Conservation (phyloP, 2,329 filamentous ascomycete species). For the Xylaria sp. region DNA sequence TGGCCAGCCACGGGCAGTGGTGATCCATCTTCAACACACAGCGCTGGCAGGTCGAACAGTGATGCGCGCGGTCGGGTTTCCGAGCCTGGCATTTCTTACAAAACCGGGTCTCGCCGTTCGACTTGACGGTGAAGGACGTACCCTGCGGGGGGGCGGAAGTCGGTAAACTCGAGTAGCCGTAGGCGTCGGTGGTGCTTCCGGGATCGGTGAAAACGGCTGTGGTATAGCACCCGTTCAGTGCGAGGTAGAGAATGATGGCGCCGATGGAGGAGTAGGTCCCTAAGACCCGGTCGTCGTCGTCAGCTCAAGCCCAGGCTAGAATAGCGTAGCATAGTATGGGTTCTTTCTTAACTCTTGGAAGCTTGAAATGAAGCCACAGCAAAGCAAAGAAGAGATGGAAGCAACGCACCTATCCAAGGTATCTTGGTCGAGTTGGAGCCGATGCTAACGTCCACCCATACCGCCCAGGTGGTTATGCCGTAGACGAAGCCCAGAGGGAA, state of each 20-base stretch:
- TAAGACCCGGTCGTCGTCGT: constrained; percentile 33
- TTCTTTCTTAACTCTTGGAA: too few relatives aligned
- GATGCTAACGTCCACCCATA: constrained; percentile 82
- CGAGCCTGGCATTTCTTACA: constrained; percentile 97
- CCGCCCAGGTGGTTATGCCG: constrained; percentile 86
- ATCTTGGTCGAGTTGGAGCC: constrained; percentile 59
- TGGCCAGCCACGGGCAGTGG: constrained; percentile 97
- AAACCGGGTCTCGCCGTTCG: constrained; percentile 82
- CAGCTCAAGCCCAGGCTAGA: constrained; percentile 16
- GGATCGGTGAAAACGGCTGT: constrained; percentile 91
- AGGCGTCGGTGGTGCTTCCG: constrained; percentile 67
- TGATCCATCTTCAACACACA: constrained; percentile 99
- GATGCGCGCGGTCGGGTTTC: constrained; percentile 94
- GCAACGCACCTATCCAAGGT: constrained; percentile 58
- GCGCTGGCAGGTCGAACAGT: constrained; percentile 91
- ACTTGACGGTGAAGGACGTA: constrained; percentile 88
- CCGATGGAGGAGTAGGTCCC: constrained; percentile 61
- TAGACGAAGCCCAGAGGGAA: constrained; percentile 92
- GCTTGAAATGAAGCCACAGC: constrained; percentile 8
- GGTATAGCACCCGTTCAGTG: constrained; percentile 89
- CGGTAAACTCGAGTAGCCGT: constrained; percentile 80
- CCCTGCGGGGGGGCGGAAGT: constrained; percentile 64
- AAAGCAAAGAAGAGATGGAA: neutral
- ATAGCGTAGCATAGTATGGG: too few relatives aligned
- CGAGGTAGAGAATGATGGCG: constrained; percentile 71